These are phyloP conservation scores for Cyclotella atomus DNA, from an alignment of 108 stramenopile species.

Conservation along the genomic window DNA sequence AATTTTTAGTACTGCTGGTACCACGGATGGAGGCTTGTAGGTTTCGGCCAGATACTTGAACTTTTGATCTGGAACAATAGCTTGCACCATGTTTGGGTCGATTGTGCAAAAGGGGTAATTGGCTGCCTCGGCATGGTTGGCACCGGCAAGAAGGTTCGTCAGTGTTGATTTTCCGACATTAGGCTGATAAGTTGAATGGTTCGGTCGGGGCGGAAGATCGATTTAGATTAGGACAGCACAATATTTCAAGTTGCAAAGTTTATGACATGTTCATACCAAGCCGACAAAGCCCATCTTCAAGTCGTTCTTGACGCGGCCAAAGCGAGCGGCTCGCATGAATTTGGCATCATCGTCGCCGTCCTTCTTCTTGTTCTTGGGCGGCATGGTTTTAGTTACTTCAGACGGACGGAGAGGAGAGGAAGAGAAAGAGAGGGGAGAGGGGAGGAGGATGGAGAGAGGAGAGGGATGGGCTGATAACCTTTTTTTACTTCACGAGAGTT, in stretches of 20 bases:
- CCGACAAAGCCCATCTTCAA: conserved; percentile 92
- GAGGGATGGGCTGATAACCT: background rate
- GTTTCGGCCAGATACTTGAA: conserved; percentile 94
- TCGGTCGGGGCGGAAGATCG: too few relatives aligned
- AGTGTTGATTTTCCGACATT: conserved; percentile 97
- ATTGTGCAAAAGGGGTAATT: conserved; percentile 98
- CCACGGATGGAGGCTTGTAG: conserved; percentile 83
- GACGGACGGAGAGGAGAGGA: background rate
- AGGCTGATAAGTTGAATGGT: too few relatives aligned
- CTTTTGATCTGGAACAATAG: conserved; percentile 96
- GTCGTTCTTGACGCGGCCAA: conserved; percentile 90
- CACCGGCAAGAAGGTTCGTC: conserved; percentile 90
- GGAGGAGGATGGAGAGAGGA: background rate
- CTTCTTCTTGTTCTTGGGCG: conserved; percentile 89
- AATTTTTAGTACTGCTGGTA: conserved; percentile 94
- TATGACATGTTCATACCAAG: too few relatives aligned
- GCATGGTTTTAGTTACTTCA: conserved; percentile 52
- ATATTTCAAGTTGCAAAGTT: too few relatives aligned
- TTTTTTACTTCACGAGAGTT: too few relatives aligned
- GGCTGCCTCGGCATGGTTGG: conserved; percentile 86
- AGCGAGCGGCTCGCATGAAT: conserved; percentile 87
- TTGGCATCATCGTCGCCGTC: conserved; percentile 62
- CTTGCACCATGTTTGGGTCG: conserved; percentile 97
- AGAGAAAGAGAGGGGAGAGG: background rate
- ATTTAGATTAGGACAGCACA: too few relatives aligned